These are phyloP conservation scores for Scheffersomyces stambukii DNA, from an alignment of 1,139 yeast species.

Conservation along the genomic window DNA sequence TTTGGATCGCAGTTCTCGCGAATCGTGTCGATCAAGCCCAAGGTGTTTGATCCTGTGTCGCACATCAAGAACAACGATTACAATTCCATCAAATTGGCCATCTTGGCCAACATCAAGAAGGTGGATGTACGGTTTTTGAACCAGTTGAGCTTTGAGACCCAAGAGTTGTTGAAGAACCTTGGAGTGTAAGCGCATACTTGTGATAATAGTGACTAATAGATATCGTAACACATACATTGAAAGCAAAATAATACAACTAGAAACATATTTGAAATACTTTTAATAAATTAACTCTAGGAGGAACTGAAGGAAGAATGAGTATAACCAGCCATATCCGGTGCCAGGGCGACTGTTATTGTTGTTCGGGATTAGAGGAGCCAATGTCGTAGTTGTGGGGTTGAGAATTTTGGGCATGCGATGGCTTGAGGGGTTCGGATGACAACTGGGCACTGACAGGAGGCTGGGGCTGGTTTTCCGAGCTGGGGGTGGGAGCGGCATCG, in stretches of 20 bases:
- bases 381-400: too few species aligned
- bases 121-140: constrained; percentile 28
- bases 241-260: constrained; percentile 1
- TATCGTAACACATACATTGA: too few species aligned
- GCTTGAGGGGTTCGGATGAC: too few species aligned
- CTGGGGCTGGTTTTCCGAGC: background rate
- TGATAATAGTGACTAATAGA: background rate
- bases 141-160: constrained; percentile 24
- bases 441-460: too few species aligned
- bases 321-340: too few species aligned
- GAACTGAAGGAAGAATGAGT: constrained; percentile 2
- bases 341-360: too few species aligned
- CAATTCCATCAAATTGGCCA: constrained; percentile 25
- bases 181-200: constrained; percentile 6
- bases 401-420: too few species aligned
- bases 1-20: constrained; percentile 85
- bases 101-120: constrained; percentile 27
- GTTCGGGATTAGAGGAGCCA: too few species aligned
- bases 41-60: constrained; percentile 68
- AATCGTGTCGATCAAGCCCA: constrained; percentile 57
- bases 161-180: constrained; percentile 14
- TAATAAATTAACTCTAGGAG: too few species aligned
- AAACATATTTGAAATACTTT: constrained; percentile 1
- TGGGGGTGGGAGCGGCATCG: background rate
- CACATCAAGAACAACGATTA: constrained; percentile 34